Evolutionary conservation across 352 stramenopile genomes (phyloP).

Genomic region (Poterioochromonas sp.): DNA sequence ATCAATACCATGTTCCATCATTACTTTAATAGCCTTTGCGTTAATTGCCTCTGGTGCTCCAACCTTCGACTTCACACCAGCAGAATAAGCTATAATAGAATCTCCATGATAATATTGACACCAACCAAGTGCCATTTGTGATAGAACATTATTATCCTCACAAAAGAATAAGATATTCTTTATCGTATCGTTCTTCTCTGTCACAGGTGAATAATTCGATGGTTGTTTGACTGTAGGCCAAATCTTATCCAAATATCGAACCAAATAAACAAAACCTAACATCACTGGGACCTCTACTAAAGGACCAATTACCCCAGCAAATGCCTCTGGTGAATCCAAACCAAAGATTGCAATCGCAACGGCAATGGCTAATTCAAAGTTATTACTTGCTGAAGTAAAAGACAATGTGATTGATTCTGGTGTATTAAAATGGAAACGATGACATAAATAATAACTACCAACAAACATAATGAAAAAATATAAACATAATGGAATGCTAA

Average conservation of each 20-base stretch:
- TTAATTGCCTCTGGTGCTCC: background rate
- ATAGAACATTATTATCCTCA: background rate
- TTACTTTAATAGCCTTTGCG: background rate
- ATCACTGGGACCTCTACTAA: conserved; percentile 35
- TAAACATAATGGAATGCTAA: conserved; percentile 35
- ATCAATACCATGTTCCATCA: background rate
- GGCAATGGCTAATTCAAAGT: conserved; percentile 37
- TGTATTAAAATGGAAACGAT: background rate
- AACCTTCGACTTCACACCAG: background rate
- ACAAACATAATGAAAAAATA: conserved; percentile 37
- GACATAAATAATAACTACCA: conserved; percentile 29
- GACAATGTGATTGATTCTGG: conserved; percentile 27
- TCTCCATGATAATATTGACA: background rate
- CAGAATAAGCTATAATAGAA: background rate
- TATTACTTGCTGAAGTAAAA: conserved; percentile 35
- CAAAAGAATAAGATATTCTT: background rate
- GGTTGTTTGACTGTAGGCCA: background rate
- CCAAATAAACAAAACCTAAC: conserved; percentile 32
- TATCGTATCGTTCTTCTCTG: background rate
- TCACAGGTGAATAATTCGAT: background rate
- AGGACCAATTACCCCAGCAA: conserved; percentile 25
- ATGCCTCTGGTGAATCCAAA: conserved; percentile 2
- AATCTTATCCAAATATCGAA: background rate
- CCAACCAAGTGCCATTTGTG: background rate
- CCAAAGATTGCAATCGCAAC: conserved; percentile 32